Evolutionary conservation across 257 asterid genomes (phyloP).

Genomic region (Anisodus acutangulus): DNA sequence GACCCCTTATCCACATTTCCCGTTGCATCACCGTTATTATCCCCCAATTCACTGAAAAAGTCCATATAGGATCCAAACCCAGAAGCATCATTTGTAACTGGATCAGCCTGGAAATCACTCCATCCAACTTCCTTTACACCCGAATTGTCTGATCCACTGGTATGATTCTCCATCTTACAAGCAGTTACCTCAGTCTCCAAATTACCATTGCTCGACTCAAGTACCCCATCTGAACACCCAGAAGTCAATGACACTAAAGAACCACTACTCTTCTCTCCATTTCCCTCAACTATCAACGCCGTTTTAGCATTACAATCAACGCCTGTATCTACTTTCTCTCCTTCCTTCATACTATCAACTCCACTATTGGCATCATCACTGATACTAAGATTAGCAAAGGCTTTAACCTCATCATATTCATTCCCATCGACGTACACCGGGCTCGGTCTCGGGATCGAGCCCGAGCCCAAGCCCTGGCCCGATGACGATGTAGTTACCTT

Average conservation of each 20-base stretch:
- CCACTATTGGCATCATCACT: conserved; percentile 50
- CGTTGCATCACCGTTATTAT: conserved; percentile 45
- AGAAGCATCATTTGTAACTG: conserved; percentile 43
- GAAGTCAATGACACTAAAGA: conserved; percentile 45
- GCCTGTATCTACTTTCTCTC: conserved; percentile 30
- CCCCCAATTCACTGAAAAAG: conserved; percentile 74
- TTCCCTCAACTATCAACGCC: conserved; percentile 32
- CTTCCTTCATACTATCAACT: conserved; percentile 41
- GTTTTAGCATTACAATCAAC: conserved; percentile 24
- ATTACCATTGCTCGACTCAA: conserved; percentile 41
- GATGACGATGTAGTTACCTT: conserved; percentile 46
- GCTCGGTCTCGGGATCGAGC: neutral
- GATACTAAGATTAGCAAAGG: conserved; percentile 72
- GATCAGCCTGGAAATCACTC: conserved; percentile 73
- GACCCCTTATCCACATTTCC: conserved; percentile 38
- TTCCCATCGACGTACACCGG: conserved; percentile 48
- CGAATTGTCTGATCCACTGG: conserved; percentile 48
- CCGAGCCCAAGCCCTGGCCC: neutral
- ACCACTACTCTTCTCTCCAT: conserved; percentile 39
- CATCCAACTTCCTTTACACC: conserved; percentile 91
- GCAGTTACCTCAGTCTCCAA: conserved; percentile 45
- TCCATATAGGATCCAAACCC: conserved; percentile 90
- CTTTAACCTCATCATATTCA: conserved; percentile 72
- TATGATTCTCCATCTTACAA: conserved; percentile 39
- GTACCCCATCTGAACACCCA: conserved; percentile 43